These are phyloP conservation scores for Forsythia suspensa DNA, from an alignment of 257 asterid genomes.

Conservation along the genomic window DNA sequence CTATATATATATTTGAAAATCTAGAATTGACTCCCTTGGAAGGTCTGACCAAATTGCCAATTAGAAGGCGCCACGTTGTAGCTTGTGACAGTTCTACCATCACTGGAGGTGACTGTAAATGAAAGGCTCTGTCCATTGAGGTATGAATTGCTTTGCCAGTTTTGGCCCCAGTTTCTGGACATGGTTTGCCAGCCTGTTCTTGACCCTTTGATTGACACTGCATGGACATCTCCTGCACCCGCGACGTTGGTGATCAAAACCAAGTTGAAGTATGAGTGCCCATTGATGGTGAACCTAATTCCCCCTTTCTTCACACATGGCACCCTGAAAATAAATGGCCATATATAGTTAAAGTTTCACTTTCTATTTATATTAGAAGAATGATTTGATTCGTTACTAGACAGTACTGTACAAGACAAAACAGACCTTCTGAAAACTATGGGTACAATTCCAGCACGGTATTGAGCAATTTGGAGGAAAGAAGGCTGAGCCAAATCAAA, in stretches of 20 bases:
- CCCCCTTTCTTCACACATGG: slow-evolving; percentile 49
- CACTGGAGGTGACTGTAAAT: slow-evolving; percentile 40
- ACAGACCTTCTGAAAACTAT: slow-evolving; percentile 36
- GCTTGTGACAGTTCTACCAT: slow-evolving; percentile 37
- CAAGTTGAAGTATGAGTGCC: slow-evolving; percentile 56
- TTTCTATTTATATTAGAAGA: background rate
- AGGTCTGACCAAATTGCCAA: slow-evolving; percentile 55
- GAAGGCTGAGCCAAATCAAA: slow-evolving; percentile 51
- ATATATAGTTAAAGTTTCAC: background rate
- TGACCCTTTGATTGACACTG: slow-evolving; percentile 48
- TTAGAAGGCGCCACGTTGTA: slow-evolving; percentile 36
- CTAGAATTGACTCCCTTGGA: slow-evolving; percentile 44
- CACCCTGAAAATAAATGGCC: slow-evolving; percentile 30
- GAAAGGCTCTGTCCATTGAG: slow-evolving; percentile 53
- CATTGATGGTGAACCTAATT: slow-evolving; percentile 50
- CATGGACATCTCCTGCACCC: slow-evolving; percentile 48
- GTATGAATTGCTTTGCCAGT: slow-evolving; percentile 51
- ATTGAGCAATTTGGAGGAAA: slow-evolving; percentile 45
- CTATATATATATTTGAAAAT: background rate
- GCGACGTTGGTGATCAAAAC: slow-evolving; percentile 52
- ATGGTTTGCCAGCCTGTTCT: slow-evolving; percentile 43
- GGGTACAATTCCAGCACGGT: slow-evolving; percentile 49
- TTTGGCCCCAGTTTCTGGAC: slow-evolving; percentile 59
- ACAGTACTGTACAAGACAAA: background rate
- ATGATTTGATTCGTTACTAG: background rate